These are phyloP conservation scores for Linnemannia hyalina DNA, from an alignment of 192 early-diverging fungal species.

Conservation along the genomic window DNA sequence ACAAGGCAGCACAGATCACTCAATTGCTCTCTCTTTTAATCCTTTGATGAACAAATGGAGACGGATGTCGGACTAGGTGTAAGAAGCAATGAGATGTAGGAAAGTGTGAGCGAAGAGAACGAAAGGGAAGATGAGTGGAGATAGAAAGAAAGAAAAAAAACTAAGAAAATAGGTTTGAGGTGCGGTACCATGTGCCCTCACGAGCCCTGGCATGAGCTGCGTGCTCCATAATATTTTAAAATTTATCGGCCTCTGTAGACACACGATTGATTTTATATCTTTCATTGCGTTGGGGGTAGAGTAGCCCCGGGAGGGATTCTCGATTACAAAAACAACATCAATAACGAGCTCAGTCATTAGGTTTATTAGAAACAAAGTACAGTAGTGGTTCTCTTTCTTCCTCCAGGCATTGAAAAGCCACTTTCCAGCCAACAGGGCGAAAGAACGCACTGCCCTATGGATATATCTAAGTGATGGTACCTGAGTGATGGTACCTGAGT, in stretches of 20 bases:
- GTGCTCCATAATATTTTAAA: not conserved
- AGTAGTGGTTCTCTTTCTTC: too few species aligned
- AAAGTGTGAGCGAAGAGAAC: not conserved
- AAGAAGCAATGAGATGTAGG: not conserved
- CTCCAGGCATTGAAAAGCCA: not conserved
- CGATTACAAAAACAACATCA: not conserved
- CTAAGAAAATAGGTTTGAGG: not conserved
- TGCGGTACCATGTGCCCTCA: not conserved
- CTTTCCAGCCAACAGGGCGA: not conserved
- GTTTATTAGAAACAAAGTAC: not conserved
- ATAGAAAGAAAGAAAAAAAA: not conserved
- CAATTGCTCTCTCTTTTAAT: not conserved
- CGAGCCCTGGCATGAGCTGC: constrained; percentile 3
- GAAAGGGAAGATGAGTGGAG: not conserved
- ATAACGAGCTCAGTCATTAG: not conserved
- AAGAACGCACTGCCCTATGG: not conserved
- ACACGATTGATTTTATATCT: not conserved
- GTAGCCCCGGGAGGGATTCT: not conserved
- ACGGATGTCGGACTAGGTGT: not conserved
- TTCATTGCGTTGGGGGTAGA: not conserved
- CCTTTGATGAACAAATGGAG: not conserved
- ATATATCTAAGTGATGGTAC: not conserved
- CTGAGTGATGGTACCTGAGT: not conserved
- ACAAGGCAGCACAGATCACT: not conserved
- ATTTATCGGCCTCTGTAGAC: not conserved